Evolutionary conservation across 2,329 filamentous ascomycete species (phyloP), one percentile per base, ranked within the genome.

Genomic region (Seiridium cupressi): DNA sequence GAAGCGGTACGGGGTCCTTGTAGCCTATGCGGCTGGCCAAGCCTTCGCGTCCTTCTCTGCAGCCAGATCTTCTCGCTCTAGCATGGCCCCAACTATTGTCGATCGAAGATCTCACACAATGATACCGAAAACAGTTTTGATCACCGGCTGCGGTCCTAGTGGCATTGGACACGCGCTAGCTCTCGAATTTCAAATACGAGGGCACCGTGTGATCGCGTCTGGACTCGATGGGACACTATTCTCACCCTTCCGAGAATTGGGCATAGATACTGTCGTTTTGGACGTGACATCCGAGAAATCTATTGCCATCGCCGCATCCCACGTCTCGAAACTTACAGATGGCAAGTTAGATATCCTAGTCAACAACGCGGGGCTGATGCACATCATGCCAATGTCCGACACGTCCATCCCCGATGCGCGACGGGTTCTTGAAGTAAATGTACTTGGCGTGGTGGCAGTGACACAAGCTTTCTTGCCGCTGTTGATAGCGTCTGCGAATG

Each of bases 151-250:
- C 13, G 49, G 57, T 18, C 38, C 47, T 3, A 32, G 5, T 36
- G 57, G 57, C 7, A 59, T 59, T 36, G 57, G 57, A 5, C 3
- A 26, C 11, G 36, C 47, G 6, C 36, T 59, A 5, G 57, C 57
- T 18, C 10, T 26, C 51, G 69, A 71, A 49, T 71, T 71, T 62
- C 68, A 69, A 59, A 38, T 64, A 55, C 68, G 68, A 46, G 69
- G 69, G 44, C 70, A 72, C 61, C 64, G 66, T 6, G 70, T 72
- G 32, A 66, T 71, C 58, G 70, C 70, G 6, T 67, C 69, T n/a
- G 70, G 66, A 9, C 57, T 70, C 10, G 63, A 65, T 7, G 61
- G 65, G 8, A 10, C 60, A 2, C 59, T 66, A 1, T 65, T 69
- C 32, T 44, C 60, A 7, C 54, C 57, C 10, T 61, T 69, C 7